A percentile compares a stretch with the other conserved stretches of the same genome.
Evolutionary conservation across 202 grass and related monocot genomes (phyloP).

Genomic region (Hordeum pubiflorum): DNA sequence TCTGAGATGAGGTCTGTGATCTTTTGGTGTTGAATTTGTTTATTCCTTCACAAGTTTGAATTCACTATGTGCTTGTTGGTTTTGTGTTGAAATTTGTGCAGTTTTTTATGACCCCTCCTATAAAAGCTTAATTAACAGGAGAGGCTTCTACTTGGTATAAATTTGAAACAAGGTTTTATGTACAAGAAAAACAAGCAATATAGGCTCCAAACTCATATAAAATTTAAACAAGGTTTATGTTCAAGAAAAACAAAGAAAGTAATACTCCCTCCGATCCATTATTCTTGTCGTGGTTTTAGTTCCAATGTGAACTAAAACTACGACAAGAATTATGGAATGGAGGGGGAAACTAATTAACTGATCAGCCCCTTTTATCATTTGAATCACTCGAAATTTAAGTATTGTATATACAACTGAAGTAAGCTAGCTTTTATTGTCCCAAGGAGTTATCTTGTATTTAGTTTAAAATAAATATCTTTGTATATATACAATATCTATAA

Average conservation of each 20-base stretch:
- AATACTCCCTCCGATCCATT: not conserved
- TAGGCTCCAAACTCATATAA: not conserved
- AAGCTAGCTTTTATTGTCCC: not conserved
- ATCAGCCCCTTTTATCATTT: not conserved
- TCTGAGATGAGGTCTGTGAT: not conserved
- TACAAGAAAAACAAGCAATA: not conserved
- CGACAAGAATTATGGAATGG: too few relatives aligned
- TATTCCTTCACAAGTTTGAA: not conserved
- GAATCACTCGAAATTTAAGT: not conserved
- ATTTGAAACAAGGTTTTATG: not conserved
- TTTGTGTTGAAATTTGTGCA: not conserved
- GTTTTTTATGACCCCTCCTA: not conserved
- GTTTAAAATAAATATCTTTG: not conserved
- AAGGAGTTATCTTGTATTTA: not conserved
- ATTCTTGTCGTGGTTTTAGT: too few relatives aligned
- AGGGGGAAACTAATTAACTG: not conserved
- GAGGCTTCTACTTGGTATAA: not conserved
- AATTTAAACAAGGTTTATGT: too few relatives aligned
- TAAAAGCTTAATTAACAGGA: not conserved
- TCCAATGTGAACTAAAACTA: too few relatives aligned
- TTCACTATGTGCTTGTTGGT: not conserved
- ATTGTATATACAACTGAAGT: not conserved
- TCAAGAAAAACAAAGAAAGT: not conserved
- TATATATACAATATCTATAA: not conserved
- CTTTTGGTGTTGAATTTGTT: not conserved